Conservation (phyloP, 2,329 filamentous ascomycete species). For the Trichoderma sp. region DNA sequence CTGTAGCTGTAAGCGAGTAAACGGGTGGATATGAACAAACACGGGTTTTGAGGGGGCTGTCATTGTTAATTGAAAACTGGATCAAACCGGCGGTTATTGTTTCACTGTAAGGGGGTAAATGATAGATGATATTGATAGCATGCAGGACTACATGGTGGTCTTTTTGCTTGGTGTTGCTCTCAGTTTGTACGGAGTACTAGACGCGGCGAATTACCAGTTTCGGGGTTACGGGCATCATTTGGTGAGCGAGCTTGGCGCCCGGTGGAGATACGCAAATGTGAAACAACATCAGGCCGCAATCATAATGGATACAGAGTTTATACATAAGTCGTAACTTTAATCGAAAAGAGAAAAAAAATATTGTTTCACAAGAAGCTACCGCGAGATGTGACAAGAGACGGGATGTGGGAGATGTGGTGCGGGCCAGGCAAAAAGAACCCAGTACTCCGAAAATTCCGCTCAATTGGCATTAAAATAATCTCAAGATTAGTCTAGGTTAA, state of each 20-base stretch:
- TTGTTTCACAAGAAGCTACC: no score
- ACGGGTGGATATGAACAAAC: neutral
- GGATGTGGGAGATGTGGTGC: neutral
- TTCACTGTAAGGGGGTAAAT: neutral
- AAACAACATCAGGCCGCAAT: neutral
- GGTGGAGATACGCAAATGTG: neutral
- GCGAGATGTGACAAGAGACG: neutral
- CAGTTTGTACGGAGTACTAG: neutral
- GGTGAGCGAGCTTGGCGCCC: neutral
- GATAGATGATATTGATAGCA: neutral
- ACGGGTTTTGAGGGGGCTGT: neutral
- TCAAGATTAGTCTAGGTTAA: neutral
- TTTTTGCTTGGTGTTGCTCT: neutral
- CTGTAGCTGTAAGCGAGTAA: neutral
- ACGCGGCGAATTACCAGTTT: neutral
- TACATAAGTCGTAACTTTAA: neutral
- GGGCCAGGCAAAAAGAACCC: neutral
- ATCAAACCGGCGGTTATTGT: neutral
- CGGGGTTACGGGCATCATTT: neutral
- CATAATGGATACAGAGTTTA: neutral
- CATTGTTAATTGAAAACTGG: neutral
- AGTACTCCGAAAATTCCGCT: neutral
- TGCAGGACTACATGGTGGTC: no score
- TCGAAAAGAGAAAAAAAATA: no score
- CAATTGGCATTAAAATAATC: neutral